Evolutionary conservation across 2,329 filamentous ascomycete species (phyloP).

Genomic region (Phyllachora maydis): DNA sequence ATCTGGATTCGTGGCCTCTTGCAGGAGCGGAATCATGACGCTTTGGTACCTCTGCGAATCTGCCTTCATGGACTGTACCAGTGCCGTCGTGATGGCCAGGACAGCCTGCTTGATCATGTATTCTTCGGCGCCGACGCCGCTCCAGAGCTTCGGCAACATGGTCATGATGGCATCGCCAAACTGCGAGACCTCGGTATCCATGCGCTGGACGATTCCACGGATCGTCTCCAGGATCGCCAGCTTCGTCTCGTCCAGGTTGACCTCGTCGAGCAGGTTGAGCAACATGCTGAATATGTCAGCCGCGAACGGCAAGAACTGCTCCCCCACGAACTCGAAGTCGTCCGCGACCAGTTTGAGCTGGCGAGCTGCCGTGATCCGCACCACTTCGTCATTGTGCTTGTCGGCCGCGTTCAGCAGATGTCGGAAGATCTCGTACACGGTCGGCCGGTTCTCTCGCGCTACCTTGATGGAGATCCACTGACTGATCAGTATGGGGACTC

Average conservation of each 20-base stretch:
- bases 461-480: slow-evolving; percentile 77
- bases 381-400: slow-evolving; percentile 70
- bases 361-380: slow-evolving; percentile 74
- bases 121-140: slow-evolving; percentile 56
- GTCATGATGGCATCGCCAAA: slow-evolving; percentile 67
- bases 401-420: slow-evolving; percentile 67
- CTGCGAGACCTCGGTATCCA: slow-evolving; percentile 50
- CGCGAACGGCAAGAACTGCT: slow-evolving; percentile 59
- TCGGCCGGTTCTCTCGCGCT: slow-evolving; percentile 40
- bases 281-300: slow-evolving; percentile 51
- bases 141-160: slow-evolving; percentile 67
- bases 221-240: slow-evolving; percentile 79
- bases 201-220: slow-evolving; percentile 55
- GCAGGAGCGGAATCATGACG: slow-evolving; percentile 64
- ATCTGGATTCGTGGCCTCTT: slow-evolving; percentile 55
- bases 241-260: slow-evolving; percentile 72
- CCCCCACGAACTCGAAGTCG: slow-evolving; percentile 61
- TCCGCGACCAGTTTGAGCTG: slow-evolving; percentile 66
- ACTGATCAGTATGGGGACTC: slow-evolving; percentile 73
- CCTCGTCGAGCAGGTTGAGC: slow-evolving; percentile 58
- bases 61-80: slow-evolving; percentile 70
- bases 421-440: slow-evolving; percentile 77
- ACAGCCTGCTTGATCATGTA: slow-evolving; percentile 90
- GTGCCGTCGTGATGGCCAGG: slow-evolving; percentile 61
- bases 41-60: slow-evolving; percentile 60